Base-by-base conservation (phyloP, 495 filamentous ascomycete genomes). In the Daldinia childiae region DNA sequence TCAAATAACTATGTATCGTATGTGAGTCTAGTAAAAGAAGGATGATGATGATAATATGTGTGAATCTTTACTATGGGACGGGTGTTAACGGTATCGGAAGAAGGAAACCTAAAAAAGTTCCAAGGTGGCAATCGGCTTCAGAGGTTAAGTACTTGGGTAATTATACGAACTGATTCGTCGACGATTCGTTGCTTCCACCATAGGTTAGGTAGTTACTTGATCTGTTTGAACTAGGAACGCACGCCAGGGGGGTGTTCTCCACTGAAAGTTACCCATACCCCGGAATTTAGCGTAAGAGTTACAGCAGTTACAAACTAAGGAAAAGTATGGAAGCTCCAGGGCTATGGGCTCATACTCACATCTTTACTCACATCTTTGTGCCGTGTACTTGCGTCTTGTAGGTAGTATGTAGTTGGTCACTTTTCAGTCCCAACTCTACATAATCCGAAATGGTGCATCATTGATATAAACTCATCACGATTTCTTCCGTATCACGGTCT, bases 91-190 rank as follows among this genome's bases (percentile, higher is more conserved):
- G 56, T 60, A 63, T 38, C 14, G 51, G 64, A 66, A 58, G 39
- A 65, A 43, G 19, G 24, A 45, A 61, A 39, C 56, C 54, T 15
- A 73, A 62, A 68, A 60, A 30, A 48, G 50, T 30, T 30, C 12
- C 17, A 54, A 54, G 27, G 12, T 54, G 50, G 50, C 50, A n/a
- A 30, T 12, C 50, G 50, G 12, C 50, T 24, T 6, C 3, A 30
- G 50, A 54, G 26, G 26, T 54, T 48, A 48, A 48, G 43, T 48
- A 48, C 43, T 48, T 11, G 41, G 26, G 26, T 27, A 27, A n/a
- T 39, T 68, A 27, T 68, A 61, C 32, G 30, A 54, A 64, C 48
- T 73, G 70, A 68, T 73, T 73, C 61, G 70, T 65, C 32, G 54
- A 67, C 15, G 55, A 54, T 54, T 60, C 39, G 55, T 38, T 51